phyloP scores from a whole-genome alignment of 345 rosid species.

The Nasturtium officinale region DNA sequence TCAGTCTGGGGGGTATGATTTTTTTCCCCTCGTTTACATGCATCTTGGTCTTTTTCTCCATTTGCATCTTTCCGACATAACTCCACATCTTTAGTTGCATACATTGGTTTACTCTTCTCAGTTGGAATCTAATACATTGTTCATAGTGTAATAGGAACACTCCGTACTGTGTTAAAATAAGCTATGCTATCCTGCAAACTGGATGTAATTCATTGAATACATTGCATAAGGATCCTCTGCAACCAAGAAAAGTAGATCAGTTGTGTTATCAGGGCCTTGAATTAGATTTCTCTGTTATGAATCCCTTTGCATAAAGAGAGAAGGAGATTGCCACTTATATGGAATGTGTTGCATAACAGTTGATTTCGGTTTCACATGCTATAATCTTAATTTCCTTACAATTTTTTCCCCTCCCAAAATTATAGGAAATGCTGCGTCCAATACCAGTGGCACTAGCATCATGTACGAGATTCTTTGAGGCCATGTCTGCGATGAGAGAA shows the following conservation, averaged over 20 bases:
- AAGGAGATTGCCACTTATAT: background rate
- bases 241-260: background rate
- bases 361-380: background rate
- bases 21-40: conserved; percentile 25
- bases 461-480: conserved; percentile 94
- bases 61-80: conserved; percentile 1
- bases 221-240: conserved; percentile 3
- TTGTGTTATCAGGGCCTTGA: background rate
- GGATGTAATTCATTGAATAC: background rate
- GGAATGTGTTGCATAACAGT: background rate
- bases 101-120: background rate
- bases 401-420: background rate
- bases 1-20: conserved; percentile 93
- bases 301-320: conserved; percentile 1
- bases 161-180: background rate
- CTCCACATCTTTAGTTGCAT: conserved; percentile 5
- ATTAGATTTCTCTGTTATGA: background rate
- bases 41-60: conserved; percentile 11
- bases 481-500: conserved; percentile 99
- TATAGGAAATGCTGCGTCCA: conserved; percentile 97
- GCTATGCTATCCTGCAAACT: conserved; percentile 7
- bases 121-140: background rate
- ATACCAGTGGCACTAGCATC: conserved; percentile 99
- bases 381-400: background rate
- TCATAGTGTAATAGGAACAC: conserved; percentile 13